These are phyloP conservation scores for Amanita molliuscula DNA, from an alignment of 768 basidiomycete species.

Conservation along the genomic window DNA sequence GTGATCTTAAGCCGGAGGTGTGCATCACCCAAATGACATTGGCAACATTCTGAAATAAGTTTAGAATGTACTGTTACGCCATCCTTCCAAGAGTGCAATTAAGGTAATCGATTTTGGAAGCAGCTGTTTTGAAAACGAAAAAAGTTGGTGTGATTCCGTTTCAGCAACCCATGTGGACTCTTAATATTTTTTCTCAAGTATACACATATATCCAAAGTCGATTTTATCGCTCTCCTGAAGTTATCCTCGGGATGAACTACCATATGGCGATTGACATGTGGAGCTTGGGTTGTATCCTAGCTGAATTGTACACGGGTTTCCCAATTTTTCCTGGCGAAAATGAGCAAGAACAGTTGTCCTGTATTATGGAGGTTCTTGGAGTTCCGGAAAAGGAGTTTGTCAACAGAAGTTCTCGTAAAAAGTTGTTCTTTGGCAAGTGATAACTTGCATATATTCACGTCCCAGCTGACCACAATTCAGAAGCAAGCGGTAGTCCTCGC, in stretches of 20 bases:
- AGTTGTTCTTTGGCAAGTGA: slow-evolving; percentile 86
- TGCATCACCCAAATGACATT: slow-evolving; percentile 11
- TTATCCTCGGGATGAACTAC: slow-evolving; percentile 98
- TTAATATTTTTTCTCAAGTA: slow-evolving; percentile 38
- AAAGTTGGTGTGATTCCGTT: slow-evolving; percentile 49
- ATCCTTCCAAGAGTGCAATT: slow-evolving; percentile 92
- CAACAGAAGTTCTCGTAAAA: slow-evolving; percentile 87
- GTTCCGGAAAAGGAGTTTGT: slow-evolving; percentile 92
- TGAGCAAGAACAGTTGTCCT: slow-evolving; percentile 95
- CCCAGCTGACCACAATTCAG: slow-evolving; percentile 28
- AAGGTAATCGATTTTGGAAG: slow-evolving; percentile 99
- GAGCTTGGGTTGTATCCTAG: slow-evolving; percentile 97
- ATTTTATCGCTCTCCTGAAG: slow-evolving; percentile 99
- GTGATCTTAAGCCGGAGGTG: slow-evolving; percentile 97
- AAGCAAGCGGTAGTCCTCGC: slow-evolving; percentile 86
- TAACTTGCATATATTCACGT: slow-evolving; percentile 3
- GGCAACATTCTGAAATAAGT: slow-evolving; percentile 2
- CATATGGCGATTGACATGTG: slow-evolving; percentile 99
- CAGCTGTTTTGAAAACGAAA: slow-evolving; percentile 97
- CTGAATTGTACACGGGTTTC: slow-evolving; percentile 94
- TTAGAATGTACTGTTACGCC: slow-evolving; percentile 89
- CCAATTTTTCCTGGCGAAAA: slow-evolving; percentile 99
- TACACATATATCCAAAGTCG: slow-evolving; percentile 99
- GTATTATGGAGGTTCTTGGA: slow-evolving; percentile 99
- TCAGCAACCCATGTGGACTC: neutral